Evolutionary conservation across 139 green algal species (phyloP), one percentile per base, ranked within the genome.

Genomic region (Coelastrella sp.): DNA sequence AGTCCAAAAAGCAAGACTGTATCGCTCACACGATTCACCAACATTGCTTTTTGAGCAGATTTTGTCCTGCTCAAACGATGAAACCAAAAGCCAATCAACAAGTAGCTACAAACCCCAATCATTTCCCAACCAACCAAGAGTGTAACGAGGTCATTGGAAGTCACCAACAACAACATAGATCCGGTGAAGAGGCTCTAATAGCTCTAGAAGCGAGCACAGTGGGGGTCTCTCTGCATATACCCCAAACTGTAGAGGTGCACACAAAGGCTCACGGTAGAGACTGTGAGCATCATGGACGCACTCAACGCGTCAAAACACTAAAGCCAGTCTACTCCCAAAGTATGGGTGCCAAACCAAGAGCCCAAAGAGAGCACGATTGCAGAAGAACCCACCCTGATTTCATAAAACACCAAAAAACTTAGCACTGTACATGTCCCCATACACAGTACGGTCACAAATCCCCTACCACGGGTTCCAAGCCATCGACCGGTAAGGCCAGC

Each of bases 61-160:
- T 96, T 96, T 85, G 91, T 94, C 60, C 92, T 93, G 88, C 94
- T 92, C 66, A 96, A 90, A 83, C 92, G 91, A 86, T 94, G 95
- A 94, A 95, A 96, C 94, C 95, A 97, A 86, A 96, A 97, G 87
- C 95, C 95, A 91, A 96, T 96, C 79, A 96, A 92, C 77, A 96
- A 90, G 87, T 96, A 97, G 91, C 92, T 95, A 73, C 93, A 94
- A 80, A 97, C 90, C 89, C 95, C 95, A 90, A 96, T 94, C 91
- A 92, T 93, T 92, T 96, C 95, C 94, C 94, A 97, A 66, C 95
- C 95, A 92, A 97, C 95, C 88, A 97, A 94, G 80, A 97, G 91
- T 75, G 94, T 92, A 47, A 95, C 32, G 80, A 96, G 95, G 80
- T 96, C 95, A 92, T 95, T 93, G 47, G 92, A 91, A 65, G 73